phyloP scores from a whole-genome alignment of 2,329 filamentous ascomycete species.

The Neonectria punicea region DNA sequence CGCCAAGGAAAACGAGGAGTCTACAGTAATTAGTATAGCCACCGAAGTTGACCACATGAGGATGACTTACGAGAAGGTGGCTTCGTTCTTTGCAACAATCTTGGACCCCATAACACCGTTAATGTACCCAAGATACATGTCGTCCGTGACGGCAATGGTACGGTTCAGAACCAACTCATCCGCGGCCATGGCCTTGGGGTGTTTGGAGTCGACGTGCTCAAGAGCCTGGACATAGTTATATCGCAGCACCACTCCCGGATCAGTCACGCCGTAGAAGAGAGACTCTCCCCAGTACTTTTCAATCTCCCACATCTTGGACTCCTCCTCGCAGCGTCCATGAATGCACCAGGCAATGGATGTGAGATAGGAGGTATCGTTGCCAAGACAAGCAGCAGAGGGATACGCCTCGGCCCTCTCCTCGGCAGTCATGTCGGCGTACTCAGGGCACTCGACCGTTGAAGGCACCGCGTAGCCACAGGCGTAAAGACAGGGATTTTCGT shows the following conservation, averaged over 20 bases:
- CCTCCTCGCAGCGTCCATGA: constrained; percentile 4
- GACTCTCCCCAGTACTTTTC: constrained; percentile 32
- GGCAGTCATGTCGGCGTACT: constrained; percentile 31
- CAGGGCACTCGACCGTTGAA: constrained; percentile 33
- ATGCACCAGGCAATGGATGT: constrained; percentile 40
- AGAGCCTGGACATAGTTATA: constrained; percentile 32
- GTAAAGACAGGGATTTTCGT: constrained; percentile 20
- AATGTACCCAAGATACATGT: constrained; percentile 15
- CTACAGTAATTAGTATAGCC: constrained; percentile 4
- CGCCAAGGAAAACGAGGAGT: constrained; percentile 35
- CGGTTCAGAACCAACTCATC: constrained; percentile 26
- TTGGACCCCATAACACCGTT: constrained; percentile 25
- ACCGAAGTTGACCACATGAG: not conserved
- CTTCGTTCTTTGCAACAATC: constrained; percentile 20
- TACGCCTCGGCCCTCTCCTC: constrained; percentile 27
- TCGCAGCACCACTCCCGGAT: constrained; percentile 8
- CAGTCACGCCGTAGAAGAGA: constrained; percentile 28
- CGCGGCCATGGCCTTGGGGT: not conserved
- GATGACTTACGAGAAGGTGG: constrained; percentile 33
- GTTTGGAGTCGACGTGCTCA: constrained; percentile 17
- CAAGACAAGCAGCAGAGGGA: constrained; percentile 31
- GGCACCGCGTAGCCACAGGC: constrained; percentile 34
- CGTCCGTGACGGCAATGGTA: constrained; percentile 24
- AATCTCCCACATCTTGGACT: constrained; percentile 17
- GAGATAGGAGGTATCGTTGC: constrained; percentile 28